Evolutionary conservation across 78 protist genomes (phyloP).

Genomic region (Tieghemostelium lacteum): DNA sequence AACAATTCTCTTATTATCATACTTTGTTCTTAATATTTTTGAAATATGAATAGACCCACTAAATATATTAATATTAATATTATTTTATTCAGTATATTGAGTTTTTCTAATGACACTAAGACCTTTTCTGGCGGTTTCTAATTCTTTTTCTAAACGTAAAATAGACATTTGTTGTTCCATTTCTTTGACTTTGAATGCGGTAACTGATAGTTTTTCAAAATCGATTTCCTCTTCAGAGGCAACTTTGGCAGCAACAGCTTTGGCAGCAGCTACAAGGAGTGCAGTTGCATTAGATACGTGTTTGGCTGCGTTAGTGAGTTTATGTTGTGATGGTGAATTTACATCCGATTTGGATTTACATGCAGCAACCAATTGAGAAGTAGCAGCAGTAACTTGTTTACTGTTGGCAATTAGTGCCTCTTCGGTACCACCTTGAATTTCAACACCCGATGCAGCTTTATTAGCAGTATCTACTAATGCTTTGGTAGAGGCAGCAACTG

Average conservation of each 20-base stretch:
- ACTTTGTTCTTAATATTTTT: no score
- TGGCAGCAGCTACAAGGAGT: slow-evolving; percentile 78
- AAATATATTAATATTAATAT: no score
- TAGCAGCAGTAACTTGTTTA: slow-evolving; percentile 80
- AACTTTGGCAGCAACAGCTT: slow-evolving; percentile 58
- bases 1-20: no score
- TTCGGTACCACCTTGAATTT: slow-evolving; percentile 71
- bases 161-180: slow-evolving; percentile 85
- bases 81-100: slow-evolving; percentile 8
- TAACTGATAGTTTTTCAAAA: slow-evolving; percentile 49
- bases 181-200: slow-evolving; percentile 75
- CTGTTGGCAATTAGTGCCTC: slow-evolving; percentile 83
- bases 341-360: slow-evolving; percentile 80
- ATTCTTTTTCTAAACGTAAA: slow-evolving; percentile 77
- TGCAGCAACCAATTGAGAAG: slow-evolving; percentile 88
- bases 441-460: slow-evolving; percentile 80
- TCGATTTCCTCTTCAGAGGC: slow-evolving; percentile 63
- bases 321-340: slow-evolving; percentile 78
- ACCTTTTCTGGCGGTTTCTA: slow-evolving; percentile 82
- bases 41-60: no score
- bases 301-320: slow-evolving; percentile 74
- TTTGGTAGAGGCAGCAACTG: slow-evolving; percentile 81
- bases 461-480: slow-evolving; percentile 88
- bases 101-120: slow-evolving; percentile 43
- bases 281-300: slow-evolving; percentile 60